Evolutionary conservation across 1,139 yeast genomes (phyloP).

Genomic region (Diutina neorugosa): DNA sequence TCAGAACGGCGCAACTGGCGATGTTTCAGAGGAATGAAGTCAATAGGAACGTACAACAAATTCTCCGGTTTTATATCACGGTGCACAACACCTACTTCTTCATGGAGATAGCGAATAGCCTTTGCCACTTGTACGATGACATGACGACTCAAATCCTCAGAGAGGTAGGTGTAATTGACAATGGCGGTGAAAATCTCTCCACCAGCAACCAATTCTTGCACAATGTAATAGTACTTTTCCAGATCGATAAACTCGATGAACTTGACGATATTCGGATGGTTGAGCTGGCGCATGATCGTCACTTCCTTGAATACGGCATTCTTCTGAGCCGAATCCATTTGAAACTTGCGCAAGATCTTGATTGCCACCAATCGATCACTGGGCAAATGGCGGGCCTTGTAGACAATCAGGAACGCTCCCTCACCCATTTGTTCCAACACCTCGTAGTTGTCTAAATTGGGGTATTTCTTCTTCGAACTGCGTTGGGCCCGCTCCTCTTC

Average conservation of each 20-base stretch:
- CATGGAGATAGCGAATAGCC: slow-evolving; percentile 39
- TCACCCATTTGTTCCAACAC: slow-evolving; percentile 56
- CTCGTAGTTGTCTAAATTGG: slow-evolving; percentile 33
- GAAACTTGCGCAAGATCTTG: slow-evolving; percentile 42
- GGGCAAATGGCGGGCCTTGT: slow-evolving; percentile 46
- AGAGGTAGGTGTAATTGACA: slow-evolving; percentile 41
- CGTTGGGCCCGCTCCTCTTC: slow-evolving; percentile 7
- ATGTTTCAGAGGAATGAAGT: slow-evolving; percentile 27
- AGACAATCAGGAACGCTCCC: slow-evolving; percentile 88
- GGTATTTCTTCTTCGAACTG: slow-evolving; percentile 6
- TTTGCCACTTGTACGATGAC: slow-evolving; percentile 38
- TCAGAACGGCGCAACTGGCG: slow-evolving; percentile 35
- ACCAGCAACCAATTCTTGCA: slow-evolving; percentile 54
- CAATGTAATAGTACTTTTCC: slow-evolving; percentile 44
- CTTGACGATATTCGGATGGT: slow-evolving; percentile 37
- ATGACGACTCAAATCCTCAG: slow-evolving; percentile 55
- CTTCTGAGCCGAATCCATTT: slow-evolving; percentile 41
- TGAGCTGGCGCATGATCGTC: slow-evolving; percentile 43
- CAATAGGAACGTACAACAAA: slow-evolving; percentile 49
- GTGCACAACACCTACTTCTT: slow-evolving; percentile 45
- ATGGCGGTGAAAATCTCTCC: slow-evolving; percentile 54
- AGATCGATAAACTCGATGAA: slow-evolving; percentile 39
- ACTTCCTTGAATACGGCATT: slow-evolving; percentile 47
- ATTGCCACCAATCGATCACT: slow-evolving; percentile 14
- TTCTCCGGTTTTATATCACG: slow-evolving; percentile 49